phyloP scores from a whole-genome alignment of 257 asterid genomes.

The Solanum okadae region DNA sequence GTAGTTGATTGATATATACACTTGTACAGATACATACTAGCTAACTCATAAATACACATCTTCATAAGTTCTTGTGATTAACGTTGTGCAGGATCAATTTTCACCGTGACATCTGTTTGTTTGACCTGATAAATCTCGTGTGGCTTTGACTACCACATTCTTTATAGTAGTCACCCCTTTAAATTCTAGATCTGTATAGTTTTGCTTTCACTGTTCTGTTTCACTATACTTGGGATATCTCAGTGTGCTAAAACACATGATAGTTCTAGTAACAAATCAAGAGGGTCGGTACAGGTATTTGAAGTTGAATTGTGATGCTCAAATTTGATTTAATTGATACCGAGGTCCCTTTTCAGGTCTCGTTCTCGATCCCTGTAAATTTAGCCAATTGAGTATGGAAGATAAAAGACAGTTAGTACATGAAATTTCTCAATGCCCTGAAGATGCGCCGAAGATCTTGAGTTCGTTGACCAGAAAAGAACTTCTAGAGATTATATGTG shows the following conservation, averaged over 20 bases:
- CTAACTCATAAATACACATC: background rate
- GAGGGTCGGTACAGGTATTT: background rate
- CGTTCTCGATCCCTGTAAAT: conserved; percentile 36
- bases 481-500: conserved; percentile 55
- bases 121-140: background rate
- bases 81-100: background rate
- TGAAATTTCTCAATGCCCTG: conserved; percentile 55
- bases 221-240: background rate
- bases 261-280: background rate
- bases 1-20: background rate
- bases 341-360: conserved; percentile 27
- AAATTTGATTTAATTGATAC: background rate
- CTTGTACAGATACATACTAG: background rate
- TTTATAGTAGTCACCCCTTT: background rate
- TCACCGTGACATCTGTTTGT: background rate
- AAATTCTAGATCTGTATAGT: background rate
- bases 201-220: background rate
- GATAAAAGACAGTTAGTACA: conserved; percentile 56
- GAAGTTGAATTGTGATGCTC: background rate
- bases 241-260: background rate
- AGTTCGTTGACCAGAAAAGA: conserved; percentile 62
- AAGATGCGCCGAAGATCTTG: conserved; percentile 46
- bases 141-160: background rate
- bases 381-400: conserved; percentile 57
- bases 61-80: background rate